These are phyloP conservation scores for Fusarium paranaense DNA, from an alignment of 2,329 filamentous ascomycete species.

Conservation along the genomic window DNA sequence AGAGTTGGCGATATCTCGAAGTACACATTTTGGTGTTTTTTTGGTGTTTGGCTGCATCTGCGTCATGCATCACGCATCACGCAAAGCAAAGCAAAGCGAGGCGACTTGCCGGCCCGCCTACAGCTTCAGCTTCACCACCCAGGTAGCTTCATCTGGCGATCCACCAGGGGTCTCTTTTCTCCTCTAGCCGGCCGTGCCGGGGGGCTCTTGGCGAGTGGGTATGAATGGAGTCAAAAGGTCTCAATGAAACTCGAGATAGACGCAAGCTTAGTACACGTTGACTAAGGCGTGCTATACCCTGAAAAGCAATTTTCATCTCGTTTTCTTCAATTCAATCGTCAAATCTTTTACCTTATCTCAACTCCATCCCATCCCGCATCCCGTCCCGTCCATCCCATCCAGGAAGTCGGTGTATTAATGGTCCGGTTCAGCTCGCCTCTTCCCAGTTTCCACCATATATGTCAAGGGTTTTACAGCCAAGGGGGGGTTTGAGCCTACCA, in stretches of 20 bases:
- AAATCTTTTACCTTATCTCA: background rate
- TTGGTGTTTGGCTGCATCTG: background rate
- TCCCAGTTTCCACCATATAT: background rate
- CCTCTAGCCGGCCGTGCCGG: background rate
- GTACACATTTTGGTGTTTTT: background rate
- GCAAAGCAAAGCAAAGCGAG: background rate
- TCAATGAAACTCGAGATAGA: background rate
- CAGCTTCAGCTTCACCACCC: background rate
- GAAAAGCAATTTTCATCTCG: background rate
- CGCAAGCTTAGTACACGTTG: background rate
- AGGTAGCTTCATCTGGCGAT: background rate
- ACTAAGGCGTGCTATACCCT: background rate
- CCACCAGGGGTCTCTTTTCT: background rate
- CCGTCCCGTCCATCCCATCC: background rate
- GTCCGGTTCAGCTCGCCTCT: background rate
- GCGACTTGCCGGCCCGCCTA: background rate
- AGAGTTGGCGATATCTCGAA: background rate
- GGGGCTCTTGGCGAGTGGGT: background rate
- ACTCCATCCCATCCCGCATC: background rate
- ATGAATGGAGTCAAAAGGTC: background rate
- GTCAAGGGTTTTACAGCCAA: background rate
- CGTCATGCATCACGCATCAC: conserved; percentile 1
- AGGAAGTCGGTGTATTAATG: background rate
- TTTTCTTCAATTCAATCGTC: background rate
- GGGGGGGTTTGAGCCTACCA: background rate